Evolutionary conservation across 1,284 basidiomycete genomes (phyloP).

Genomic region (Fomitopsis palustris): DNA sequence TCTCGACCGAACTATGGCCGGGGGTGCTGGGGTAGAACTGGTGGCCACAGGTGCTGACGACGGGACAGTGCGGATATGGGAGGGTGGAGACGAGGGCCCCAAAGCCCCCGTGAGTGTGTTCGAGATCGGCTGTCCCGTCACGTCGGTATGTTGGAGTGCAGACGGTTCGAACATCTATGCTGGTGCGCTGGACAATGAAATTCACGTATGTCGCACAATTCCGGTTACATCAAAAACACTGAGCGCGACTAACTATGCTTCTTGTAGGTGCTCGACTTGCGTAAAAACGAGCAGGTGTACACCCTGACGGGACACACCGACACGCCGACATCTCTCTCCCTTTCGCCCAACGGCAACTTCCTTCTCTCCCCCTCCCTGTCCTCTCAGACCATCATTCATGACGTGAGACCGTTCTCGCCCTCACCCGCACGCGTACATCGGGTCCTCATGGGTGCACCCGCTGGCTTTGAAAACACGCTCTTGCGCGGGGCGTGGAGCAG

Average conservation of each 20-base stretch:
- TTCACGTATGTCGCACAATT: constrained; percentile 63
- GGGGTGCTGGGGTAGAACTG: constrained; percentile 79
- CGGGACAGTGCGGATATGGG: constrained; percentile 86
- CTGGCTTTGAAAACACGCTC: constrained; percentile 87
- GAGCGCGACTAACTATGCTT: background rate
- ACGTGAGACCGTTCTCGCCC: constrained; percentile 88
- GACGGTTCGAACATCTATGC: constrained; percentile 86
- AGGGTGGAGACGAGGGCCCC: constrained; percentile 69
- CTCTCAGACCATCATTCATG: constrained; percentile 83
- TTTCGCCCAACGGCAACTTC: constrained; percentile 84
- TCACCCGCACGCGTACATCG: constrained; percentile 79
- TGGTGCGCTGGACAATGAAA: constrained; percentile 91
- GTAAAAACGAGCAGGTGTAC: constrained; percentile 77
- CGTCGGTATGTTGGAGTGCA: constrained; percentile 88
- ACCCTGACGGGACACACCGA: constrained; percentile 80
- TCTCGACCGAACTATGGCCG: constrained; percentile 79
- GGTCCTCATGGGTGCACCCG: constrained; percentile 78
- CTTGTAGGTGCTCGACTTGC: constrained; percentile 89
- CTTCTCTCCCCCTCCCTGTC: constrained; percentile 88
- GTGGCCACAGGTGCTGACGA: constrained; percentile 87
- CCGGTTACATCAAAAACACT: background rate
- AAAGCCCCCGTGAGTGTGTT: constrained; percentile 79
- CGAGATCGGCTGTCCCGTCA: constrained; percentile 84
- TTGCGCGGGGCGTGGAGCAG: constrained; percentile 80
- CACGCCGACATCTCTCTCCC: constrained; percentile 83